These are phyloP conservation scores for Pouteria glomerata DNA, from an alignment of 148 eudicot species.

Conservation along the genomic window DNA sequence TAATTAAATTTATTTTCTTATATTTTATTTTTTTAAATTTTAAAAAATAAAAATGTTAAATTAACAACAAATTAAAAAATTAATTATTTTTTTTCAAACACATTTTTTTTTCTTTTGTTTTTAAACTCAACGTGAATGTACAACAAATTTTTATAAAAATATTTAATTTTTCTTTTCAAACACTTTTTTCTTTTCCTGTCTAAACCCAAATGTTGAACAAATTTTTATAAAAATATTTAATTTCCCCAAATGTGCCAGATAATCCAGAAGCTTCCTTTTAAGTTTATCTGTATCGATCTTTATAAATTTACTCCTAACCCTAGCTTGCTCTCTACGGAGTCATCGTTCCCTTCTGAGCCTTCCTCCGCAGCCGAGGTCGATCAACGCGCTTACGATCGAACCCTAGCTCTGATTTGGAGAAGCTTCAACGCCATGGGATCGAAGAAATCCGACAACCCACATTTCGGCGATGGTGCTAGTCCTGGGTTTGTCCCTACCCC, in stretches of 20 bases:
- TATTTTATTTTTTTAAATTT: too few relatives aligned
- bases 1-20: too few relatives aligned
- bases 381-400: neutral
- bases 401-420: neutral
- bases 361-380: neutral
- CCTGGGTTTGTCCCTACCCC: slow-evolving; percentile 46
- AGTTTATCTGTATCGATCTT: neutral
- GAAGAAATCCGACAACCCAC: slow-evolving; percentile 35
- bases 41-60: too few relatives aligned
- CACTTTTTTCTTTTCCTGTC: too few relatives aligned
- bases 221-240: too few relatives aligned
- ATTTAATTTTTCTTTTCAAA: too few relatives aligned
- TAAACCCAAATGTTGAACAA: too few relatives aligned
- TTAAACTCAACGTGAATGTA: too few relatives aligned
- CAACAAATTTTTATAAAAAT: too few relatives aligned
- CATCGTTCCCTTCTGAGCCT: neutral
- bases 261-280: neutral
- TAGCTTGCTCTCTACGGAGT: neutral
- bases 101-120: too few relatives aligned
- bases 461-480: slow-evolving; percentile 58
- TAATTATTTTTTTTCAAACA: too few relatives aligned
- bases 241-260: neutral
- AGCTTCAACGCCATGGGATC: slow-evolving; percentile 30
- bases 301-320: slow-evolving; percentile 9
- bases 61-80: too few relatives aligned